A percentile compares a stretch with the other conserved stretches of the same genome.
These are phyloP conservation scores for Uronychia setigera DNA, from an alignment of 73 alveolate genomes.

Conservation along the genomic window DNA sequence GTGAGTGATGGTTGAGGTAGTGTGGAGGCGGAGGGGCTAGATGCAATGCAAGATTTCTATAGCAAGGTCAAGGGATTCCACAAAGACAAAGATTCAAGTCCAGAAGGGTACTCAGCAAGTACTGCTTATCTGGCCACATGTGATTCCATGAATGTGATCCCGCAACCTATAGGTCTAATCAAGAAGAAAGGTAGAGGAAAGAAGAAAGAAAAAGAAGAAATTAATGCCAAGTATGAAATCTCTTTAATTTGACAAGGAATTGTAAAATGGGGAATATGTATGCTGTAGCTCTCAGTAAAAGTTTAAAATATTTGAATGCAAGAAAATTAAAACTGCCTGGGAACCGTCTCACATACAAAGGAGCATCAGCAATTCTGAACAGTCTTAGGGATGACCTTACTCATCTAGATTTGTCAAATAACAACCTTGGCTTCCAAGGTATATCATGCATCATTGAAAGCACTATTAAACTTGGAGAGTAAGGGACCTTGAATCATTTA, in stretches of 20 bases:
- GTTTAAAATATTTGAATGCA: constrained; percentile 9
- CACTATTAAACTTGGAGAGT: background rate
- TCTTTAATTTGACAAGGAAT: background rate
- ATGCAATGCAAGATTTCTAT: background rate
- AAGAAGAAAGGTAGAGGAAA: background rate
- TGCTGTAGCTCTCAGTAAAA: constrained; percentile 39
- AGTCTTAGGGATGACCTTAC: constrained; percentile 5
- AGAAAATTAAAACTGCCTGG: constrained; percentile 8
- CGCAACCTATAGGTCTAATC: background rate
- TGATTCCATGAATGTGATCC: background rate
- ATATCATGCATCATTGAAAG: background rate
- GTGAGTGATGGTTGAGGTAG: no score
- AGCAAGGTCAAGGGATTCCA: background rate
- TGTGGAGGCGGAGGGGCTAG: no score
- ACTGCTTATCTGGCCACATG: background rate
- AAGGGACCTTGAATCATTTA: background rate
- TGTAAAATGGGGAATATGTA: constrained; percentile 31
- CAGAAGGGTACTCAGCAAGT: background rate
- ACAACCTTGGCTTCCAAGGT: constrained; percentile 16
- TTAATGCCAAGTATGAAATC: background rate
- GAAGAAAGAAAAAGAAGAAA: background rate
- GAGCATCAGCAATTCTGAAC: constrained; percentile 18
- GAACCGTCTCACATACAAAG: constrained; percentile 25
- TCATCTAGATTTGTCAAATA: constrained; percentile 30
- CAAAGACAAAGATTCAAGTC: background rate